Conservation (phyloP, 257 asterid genomes). For the Leonotis leonurus region DNA sequence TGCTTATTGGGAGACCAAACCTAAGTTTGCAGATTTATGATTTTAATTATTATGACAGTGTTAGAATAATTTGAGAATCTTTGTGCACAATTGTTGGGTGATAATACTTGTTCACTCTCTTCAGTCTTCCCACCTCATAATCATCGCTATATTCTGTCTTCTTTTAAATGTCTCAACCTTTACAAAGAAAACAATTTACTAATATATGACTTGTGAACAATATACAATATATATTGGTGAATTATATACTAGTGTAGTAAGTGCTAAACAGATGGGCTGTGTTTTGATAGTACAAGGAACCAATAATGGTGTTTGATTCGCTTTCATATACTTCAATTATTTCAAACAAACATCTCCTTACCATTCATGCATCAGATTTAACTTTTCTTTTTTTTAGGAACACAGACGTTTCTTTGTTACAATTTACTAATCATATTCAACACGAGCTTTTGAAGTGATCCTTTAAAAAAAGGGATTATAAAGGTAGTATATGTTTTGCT, state of each 20-base stretch:
- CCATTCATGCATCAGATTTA: neutral
- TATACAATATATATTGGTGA: too few species aligned
- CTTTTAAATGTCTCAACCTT: too few species aligned
- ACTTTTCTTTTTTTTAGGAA: too few species aligned
- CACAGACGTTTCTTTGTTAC: too few species aligned
- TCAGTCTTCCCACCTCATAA: neutral
- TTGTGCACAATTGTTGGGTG: neutral
- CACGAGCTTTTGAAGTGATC: too few species aligned
- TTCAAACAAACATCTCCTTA: neutral
- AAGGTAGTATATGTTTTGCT: too few species aligned
- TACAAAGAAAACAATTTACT: too few species aligned
- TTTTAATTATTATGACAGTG: neutral
- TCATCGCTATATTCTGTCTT: too few species aligned
- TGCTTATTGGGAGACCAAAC: constrained; percentile 10
- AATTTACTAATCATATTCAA: too few species aligned
- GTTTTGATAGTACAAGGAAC: constrained; percentile 9
- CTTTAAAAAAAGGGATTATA: too few species aligned
- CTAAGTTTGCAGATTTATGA: constrained; percentile 6
- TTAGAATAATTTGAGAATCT: neutral
- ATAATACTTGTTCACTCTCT: neutral
- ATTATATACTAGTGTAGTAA: neutral
- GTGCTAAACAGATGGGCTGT: constrained; percentile 7
- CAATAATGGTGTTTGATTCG: neutral
- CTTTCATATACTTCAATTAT: neutral
- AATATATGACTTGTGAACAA: too few species aligned